These are phyloP conservation scores for Daldinia vernicosa DNA, from an alignment of 495 filamentous ascomycete genomes.

Conservation along the genomic window DNA sequence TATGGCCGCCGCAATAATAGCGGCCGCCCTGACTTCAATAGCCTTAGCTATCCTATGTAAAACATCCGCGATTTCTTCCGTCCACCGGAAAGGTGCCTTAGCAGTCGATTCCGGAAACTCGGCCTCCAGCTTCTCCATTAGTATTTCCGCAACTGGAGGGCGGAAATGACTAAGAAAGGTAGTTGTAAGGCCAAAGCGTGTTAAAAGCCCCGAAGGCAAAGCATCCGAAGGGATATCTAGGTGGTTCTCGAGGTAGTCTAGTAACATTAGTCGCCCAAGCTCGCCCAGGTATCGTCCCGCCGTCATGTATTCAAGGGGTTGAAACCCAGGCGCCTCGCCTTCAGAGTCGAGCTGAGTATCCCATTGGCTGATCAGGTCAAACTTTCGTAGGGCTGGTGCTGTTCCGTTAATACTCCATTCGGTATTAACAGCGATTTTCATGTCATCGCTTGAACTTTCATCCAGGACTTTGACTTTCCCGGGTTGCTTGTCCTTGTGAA, in stretches of 20 bases:
- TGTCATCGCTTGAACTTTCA: slow-evolving; percentile 63
- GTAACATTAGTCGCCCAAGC: slow-evolving; percentile 74
- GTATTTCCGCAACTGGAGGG: slow-evolving; percentile 57
- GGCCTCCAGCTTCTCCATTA: slow-evolving; percentile 60
- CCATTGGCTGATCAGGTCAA: slow-evolving; percentile 75
- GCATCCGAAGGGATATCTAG: slow-evolving; percentile 48
- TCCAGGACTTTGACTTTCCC: slow-evolving; percentile 63
- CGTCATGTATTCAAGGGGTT: slow-evolving; percentile 90
- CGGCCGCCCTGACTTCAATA: slow-evolving; percentile 74
- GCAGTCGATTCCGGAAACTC: slow-evolving; percentile 62
- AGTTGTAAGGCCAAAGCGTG: slow-evolving; percentile 74
- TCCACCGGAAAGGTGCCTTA: slow-evolving; percentile 65
- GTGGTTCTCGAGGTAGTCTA: slow-evolving; percentile 69
- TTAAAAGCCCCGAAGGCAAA: slow-evolving; percentile 68
- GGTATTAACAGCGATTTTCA: slow-evolving; percentile 80
- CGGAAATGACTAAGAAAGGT: slow-evolving; percentile 74
- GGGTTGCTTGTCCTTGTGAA: slow-evolving; percentile 70
- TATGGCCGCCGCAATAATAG: slow-evolving; percentile 75
- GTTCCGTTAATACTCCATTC: slow-evolving; percentile 87
- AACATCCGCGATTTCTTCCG: slow-evolving; percentile 60
- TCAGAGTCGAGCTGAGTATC: slow-evolving; percentile 70
- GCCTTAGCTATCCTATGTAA: slow-evolving; percentile 69
- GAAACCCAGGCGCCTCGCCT: slow-evolving; percentile 78
- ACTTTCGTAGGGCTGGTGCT: slow-evolving; percentile 68
- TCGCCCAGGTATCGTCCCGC: slow-evolving; percentile 85